These are phyloP conservation scores for Arachnopeziza araneosa DNA, from an alignment of 2,329 filamentous ascomycete species.

Conservation along the genomic window DNA sequence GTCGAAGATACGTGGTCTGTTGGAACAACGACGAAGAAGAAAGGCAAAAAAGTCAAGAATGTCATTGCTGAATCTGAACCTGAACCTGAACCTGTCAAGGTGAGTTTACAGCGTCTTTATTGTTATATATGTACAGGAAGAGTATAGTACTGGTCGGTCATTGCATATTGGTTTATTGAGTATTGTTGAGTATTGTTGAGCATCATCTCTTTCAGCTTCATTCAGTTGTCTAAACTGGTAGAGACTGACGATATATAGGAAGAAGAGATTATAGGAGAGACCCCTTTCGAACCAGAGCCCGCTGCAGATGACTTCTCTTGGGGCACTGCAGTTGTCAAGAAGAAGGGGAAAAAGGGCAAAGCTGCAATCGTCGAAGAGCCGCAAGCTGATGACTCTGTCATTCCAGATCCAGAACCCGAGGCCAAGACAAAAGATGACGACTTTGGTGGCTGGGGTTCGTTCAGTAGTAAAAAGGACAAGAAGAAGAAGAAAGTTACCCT, in stretches of 20 bases:
- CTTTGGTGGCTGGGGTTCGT: neutral
- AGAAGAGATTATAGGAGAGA: slow-evolving; percentile 25
- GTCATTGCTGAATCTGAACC: slow-evolving; percentile 7
- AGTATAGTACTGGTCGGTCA: neutral
- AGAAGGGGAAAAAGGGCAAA: slow-evolving; percentile 38
- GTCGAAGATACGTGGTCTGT: slow-evolving; percentile 12
- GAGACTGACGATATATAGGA: slow-evolving; percentile 2
- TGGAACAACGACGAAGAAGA: slow-evolving; percentile 31
- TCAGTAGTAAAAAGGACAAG: slow-evolving; percentile 28
- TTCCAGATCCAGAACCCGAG: slow-evolving; percentile 27
- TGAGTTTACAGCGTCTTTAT: neutral
- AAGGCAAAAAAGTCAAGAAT: slow-evolving; percentile 35
- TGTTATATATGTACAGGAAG: neutral
- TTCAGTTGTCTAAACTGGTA: neutral
- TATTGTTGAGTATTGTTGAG: no score
- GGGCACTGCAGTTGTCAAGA: slow-evolving; percentile 45
- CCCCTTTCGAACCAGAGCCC: slow-evolving; percentile 25
- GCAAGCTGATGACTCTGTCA: slow-evolving; percentile 24
- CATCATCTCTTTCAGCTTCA: neutral
- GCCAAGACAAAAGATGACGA: slow-evolving; percentile 27
- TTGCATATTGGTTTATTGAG: neutral
- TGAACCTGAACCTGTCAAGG: slow-evolving; percentile 10
- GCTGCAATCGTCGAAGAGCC: slow-evolving; percentile 8
- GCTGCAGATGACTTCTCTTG: slow-evolving; percentile 34
- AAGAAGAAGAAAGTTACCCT: slow-evolving; percentile 38